Evolutionary conservation across 371 early-diverging fungal species (phyloP).

Genomic region (Syncephalis plumigaleata): DNA sequence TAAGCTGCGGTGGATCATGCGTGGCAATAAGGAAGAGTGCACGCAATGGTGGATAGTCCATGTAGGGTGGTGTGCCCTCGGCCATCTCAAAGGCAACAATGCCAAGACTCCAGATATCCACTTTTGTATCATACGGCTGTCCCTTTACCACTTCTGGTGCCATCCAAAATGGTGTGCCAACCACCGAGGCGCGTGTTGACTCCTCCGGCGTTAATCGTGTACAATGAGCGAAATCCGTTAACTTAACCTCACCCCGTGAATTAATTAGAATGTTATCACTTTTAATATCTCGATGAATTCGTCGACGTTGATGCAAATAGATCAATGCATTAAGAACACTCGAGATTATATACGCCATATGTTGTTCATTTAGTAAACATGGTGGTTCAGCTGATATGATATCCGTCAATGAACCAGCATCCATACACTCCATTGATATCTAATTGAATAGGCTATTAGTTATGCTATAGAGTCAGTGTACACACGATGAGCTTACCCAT

Average conservation of each 20-base stretch:
- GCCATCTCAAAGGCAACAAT: slow-evolving; percentile 71
- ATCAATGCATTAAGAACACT: slow-evolving; percentile 77
- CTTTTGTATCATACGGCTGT: slow-evolving; percentile 55
- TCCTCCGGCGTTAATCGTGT: slow-evolving; percentile 38
- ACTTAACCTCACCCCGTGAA: slow-evolving; percentile 48
- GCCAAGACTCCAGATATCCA: slow-evolving; percentile 82
- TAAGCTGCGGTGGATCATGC: slow-evolving; percentile 29
- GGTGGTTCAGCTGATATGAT: slow-evolving; percentile 29
- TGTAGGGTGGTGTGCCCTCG: slow-evolving; percentile 57
- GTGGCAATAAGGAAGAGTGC: slow-evolving; percentile 43
- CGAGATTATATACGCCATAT: slow-evolving; percentile 46
- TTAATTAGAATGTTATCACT: slow-evolving; percentile 67
- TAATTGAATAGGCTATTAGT: slow-evolving; percentile 4
- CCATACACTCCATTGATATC: slow-evolving; percentile 70
- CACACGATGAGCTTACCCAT: too few relatives aligned
- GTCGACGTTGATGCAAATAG: slow-evolving; percentile 74
- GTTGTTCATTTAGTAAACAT: slow-evolving; percentile 25
- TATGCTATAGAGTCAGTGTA: too few relatives aligned
- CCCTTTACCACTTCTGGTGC: slow-evolving; percentile 87
- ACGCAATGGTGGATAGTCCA: slow-evolving; percentile 37
- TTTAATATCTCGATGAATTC: slow-evolving; percentile 91
- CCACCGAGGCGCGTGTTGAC: slow-evolving; percentile 43
- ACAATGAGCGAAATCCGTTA: slow-evolving; percentile 58
- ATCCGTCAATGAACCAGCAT: slow-evolving; percentile 54
- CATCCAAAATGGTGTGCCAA: slow-evolving; percentile 90